Evolutionary conservation across 2,329 filamentous ascomycete species (phyloP), one percentile per base, ranked within the genome.

Genomic region (Fusarium udum): DNA sequence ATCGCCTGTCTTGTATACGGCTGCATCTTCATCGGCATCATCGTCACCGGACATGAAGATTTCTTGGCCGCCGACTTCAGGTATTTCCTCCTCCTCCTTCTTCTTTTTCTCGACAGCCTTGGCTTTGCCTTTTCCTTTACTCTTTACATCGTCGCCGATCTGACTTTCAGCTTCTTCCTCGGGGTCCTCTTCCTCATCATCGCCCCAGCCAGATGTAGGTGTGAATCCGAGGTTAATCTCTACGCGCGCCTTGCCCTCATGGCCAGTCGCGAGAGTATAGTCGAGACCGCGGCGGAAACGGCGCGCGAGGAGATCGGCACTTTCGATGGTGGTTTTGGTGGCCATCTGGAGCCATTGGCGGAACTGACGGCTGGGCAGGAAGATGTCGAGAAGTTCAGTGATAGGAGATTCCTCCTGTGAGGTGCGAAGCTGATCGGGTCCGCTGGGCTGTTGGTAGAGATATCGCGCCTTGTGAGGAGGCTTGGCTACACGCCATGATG

Each of bases 401-500:
- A 97, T 87, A 1, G 93, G 88, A 20, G 88, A 89, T 57, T 85
- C 82, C 49, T 86, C 83, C 46, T 82, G 75, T 7, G 80, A 77
- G 10, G 80, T 78, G 52, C 81, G 81, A 57, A 81, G 74, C 57
- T 83, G 75, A 64, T 82, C 71, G 53, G 82, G 71, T 60, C 83
- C 82, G 56, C 78, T 86, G 74, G 83, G 85, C 75, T 94, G 91
- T 67, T 93, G 88, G 82, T 96, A 99, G 5, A 97, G 86, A 81
- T 92, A 99, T 20, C 95, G 93, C 80, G 98, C 95, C 85, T 99
- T 99, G 84, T 99, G 95, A 1, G 96, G 96, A 43, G 96, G 96
- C 37, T 90, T 89, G 12, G 96, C 93, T 14, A 97, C 92, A 69
- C 87, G 89, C 93, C 93, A 96, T 1, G 84, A 83, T 46, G 85